Conservation (phyloP, 495 filamentous ascomycete genomes). For the Neurospora discreta region DNA sequence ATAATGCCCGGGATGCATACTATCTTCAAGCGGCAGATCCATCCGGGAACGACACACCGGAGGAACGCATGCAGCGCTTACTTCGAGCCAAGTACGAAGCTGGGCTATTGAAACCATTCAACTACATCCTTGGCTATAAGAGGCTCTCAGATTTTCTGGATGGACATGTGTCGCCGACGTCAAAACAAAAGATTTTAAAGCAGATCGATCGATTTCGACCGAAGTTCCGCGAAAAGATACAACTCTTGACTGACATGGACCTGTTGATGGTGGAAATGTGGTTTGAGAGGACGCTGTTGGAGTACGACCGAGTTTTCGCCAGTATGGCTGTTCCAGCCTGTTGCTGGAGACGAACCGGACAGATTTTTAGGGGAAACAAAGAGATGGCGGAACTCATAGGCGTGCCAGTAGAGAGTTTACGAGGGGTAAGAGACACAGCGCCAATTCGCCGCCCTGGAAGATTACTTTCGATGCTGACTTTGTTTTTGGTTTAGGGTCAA, state of each 20-base stretch:
- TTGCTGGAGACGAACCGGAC: conserved; percentile 92
- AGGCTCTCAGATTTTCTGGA: conserved; percentile 84
- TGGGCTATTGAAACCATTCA: conserved; percentile 89
- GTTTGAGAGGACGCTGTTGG: conserved; percentile 91
- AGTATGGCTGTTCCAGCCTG: conserved; percentile 98
- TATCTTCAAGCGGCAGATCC: conserved; percentile 96
- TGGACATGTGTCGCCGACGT: conserved; percentile 62
- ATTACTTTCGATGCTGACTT: not conserved
- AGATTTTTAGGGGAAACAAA: conserved; percentile 96
- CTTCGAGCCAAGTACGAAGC: conserved; percentile 92
- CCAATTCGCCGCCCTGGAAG: not conserved
- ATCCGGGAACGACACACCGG: conserved; percentile 78
- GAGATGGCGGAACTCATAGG: conserved; percentile 97
- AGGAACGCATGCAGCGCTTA: conserved; percentile 90
- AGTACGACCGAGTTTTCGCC: conserved; percentile 96
- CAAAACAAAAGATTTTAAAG: conserved; percentile 77
- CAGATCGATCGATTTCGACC: conserved; percentile 89
- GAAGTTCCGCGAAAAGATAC: conserved; percentile 91
- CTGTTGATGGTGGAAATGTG: conserved; percentile 94
- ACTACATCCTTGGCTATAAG: conserved; percentile 93
- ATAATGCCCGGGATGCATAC: conserved; percentile 84
- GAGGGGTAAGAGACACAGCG: conserved; percentile 57
- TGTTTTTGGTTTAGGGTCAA: conserved; percentile 54
- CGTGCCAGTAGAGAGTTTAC: conserved; percentile 78
- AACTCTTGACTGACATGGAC: conserved; percentile 80